Percentiles rank a stretch among this genome's conserved stretches.
Conservation (phyloP, 2,329 filamentous ascomycete genomes). For the Scleromitrula shiraiana region DNA sequence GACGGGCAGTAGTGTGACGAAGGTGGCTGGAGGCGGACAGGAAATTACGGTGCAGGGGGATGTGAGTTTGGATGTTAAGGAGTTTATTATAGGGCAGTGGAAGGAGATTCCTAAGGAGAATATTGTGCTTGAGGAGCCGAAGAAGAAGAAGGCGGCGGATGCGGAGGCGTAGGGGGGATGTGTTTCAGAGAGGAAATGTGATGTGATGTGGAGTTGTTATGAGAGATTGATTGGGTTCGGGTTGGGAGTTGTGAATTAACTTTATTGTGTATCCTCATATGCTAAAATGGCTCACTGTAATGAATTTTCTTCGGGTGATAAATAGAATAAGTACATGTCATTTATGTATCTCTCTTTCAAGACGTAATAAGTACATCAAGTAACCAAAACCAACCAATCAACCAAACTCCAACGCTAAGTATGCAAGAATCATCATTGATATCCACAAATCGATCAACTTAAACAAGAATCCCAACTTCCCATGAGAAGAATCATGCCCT, state of each 20-base stretch:
- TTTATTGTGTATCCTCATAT: no score
- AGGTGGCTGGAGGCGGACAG: constrained; percentile 75
- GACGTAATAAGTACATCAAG: not conserved
- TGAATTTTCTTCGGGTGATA: no score
- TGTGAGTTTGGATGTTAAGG: constrained; percentile 87
- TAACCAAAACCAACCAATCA: not conserved
- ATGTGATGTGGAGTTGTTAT: not conserved
- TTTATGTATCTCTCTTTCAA: not conserved
- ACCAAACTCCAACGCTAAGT: constrained; percentile 3
- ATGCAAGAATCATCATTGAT: not conserved
- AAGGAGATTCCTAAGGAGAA: constrained; percentile 90
- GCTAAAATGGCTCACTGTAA: no score
- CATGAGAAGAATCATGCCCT: constrained; percentile 11
- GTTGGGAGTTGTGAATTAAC: no score
- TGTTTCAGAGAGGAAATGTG: not conserved
- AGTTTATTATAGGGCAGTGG: constrained; percentile 85
- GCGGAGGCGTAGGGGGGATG: not conserved
- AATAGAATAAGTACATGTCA: no score
- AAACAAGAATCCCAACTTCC: constrained; percentile 1
- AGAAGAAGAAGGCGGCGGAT: constrained; percentile 73
- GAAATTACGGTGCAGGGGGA: constrained; percentile 98
- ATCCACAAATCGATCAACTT: not conserved
- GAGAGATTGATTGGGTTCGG: not conserved
- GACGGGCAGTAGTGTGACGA: constrained; percentile 86
- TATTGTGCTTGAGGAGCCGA: constrained; percentile 89